These are phyloP conservation scores for thale cress (Arabidopsis thaliana) DNA, from an alignment of 345 rosid genomes.

Conservation along the genomic window DNA sequence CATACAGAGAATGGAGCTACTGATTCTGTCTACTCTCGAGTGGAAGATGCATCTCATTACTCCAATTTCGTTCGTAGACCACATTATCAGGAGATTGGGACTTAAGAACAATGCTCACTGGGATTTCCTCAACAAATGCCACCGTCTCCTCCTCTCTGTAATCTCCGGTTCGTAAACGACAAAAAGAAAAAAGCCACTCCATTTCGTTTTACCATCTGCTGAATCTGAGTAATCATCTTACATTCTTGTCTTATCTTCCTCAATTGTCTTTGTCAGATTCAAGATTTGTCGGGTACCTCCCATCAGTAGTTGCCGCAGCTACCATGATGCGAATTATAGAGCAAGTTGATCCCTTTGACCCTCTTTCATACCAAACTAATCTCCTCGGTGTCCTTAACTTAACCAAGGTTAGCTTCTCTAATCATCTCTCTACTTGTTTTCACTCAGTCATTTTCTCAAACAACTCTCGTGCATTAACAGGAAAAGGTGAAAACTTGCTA, in stretches of 20 bases:
- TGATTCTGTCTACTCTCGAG: conserved; percentile 76
- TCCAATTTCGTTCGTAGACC: conserved; percentile 81
- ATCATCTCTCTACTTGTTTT: conserved; percentile 7
- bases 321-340: conserved; percentile 77
- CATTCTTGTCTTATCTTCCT: conserved; percentile 28
- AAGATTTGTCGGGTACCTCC: conserved; percentile 67
- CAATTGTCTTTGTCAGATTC: conserved; percentile 56
- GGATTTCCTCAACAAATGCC: conserved; percentile 75
- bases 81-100: conserved; percentile 73
- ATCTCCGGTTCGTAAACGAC: conserved; percentile 64
- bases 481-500: conserved; percentile 62
- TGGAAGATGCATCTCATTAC: conserved; percentile 97
- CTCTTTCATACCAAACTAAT: conserved; percentile 57
- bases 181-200: background rate
- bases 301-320: conserved; percentile 86
- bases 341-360: conserved; percentile 58
- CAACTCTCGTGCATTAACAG: conserved; percentile 50
- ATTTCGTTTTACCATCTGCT: conserved; percentile 4
- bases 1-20: conserved; percentile 94
- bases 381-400: conserved; percentile 63
- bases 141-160: conserved; percentile 63
- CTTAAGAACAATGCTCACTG: conserved; percentile 60
- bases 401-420: conserved; percentile 56
- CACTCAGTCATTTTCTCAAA: conserved; percentile 18
- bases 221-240: conserved; percentile 27